Base-by-base conservation (phyloP, 176 grass and related monocot genomes). In the Bromus sterilis region DNA sequence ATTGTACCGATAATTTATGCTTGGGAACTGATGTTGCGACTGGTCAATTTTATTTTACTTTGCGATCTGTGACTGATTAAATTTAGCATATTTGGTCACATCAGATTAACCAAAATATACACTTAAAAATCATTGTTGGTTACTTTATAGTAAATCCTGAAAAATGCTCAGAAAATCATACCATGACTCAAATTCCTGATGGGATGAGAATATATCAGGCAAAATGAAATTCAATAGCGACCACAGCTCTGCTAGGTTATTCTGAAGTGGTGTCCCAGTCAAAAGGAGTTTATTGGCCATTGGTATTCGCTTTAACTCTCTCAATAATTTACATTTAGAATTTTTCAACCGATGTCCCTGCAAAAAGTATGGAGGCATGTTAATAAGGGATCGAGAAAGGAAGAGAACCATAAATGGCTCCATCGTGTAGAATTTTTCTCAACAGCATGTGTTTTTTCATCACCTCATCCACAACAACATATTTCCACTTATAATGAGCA, bases 261-360 rank as follows among this genome's bases (percentile, higher is more conserved):
- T 98, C 71, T 98, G 96, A 82, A 98, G 91, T 37, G 96, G 96
- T 53, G 96, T 98, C 48, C 96, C 93, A 75, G 96, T 98, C 39
- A 98, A 84, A 88, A 98, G 96, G 23, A 98, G 90, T 76, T 98
- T 98, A 82, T 98, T 98, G 69, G 89, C 96, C 84, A 95, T 93
- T 59, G 92, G 90, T 67, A 98, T 70, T 48, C 92, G 92, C 60
- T 88, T 98, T 33, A 98, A 80, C 83, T 98, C 93, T 69, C 55
- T 82, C 9, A 98, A 74, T 26, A 98, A 78, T 53, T 89, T 85
- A 68, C 96, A 95, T 25, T 98, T 95, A 2, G 88, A 84, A 84
- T 98, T 98, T 87, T 98, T 98, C 80, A 98, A 88, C 48, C 96
- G 86, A 85, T 98, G 96, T 26, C 96, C 96, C 96, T 98, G 66